Conservation (phyloP, 2,329 filamentous ascomycete species). For the Pyricularia sp. region DNA sequence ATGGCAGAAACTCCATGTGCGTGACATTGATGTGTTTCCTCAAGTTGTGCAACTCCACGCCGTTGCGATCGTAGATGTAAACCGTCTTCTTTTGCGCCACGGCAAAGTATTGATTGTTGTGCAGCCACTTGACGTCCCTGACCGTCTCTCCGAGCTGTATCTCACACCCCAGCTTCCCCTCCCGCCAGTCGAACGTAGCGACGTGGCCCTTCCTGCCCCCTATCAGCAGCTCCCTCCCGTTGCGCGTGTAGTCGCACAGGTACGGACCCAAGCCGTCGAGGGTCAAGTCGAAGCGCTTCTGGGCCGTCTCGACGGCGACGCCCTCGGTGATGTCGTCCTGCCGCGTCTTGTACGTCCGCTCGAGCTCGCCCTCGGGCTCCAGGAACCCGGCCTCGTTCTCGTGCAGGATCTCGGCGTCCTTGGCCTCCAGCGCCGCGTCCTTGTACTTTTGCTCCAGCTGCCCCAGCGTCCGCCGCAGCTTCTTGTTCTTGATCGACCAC, state of each 20-base stretch:
- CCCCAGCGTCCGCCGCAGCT: constrained; percentile 68
- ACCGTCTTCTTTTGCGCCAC: constrained; percentile 93
- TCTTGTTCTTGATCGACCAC: constrained; percentile 73
- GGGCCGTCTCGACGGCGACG: constrained; percentile 71
- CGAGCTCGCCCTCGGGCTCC: constrained; percentile 76
- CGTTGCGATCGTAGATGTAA: constrained; percentile 88
- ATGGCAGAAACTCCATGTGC: constrained; percentile 90
- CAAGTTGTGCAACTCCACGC: constrained; percentile 84
- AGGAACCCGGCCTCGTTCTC: constrained; percentile 79
- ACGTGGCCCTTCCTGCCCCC: constrained; percentile 88
- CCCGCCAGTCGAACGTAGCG: constrained; percentile 92
- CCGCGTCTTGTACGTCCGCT: constrained; percentile 82
- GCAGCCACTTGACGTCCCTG: constrained; percentile 78
- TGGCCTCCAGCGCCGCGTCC: constrained; percentile 67
- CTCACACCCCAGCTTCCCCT: constrained; percentile 83
- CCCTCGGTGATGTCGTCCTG: constrained; percentile 71
- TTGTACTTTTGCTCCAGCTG: constrained; percentile 72
- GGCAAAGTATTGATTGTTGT: constrained; percentile 90
- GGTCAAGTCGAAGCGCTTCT: constrained; percentile 85
- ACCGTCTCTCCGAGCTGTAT: constrained; percentile 77
- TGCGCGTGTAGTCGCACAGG: constrained; percentile 75
- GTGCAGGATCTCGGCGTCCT: constrained; percentile 88
- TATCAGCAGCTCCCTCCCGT: constrained; percentile 73
- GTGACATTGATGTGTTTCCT: constrained; percentile 83
- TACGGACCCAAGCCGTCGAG: constrained; percentile 78